These are phyloP conservation scores for Microsporum ferrugineum DNA, from an alignment of 2,329 filamentous ascomycete genomes.

Conservation along the genomic window DNA sequence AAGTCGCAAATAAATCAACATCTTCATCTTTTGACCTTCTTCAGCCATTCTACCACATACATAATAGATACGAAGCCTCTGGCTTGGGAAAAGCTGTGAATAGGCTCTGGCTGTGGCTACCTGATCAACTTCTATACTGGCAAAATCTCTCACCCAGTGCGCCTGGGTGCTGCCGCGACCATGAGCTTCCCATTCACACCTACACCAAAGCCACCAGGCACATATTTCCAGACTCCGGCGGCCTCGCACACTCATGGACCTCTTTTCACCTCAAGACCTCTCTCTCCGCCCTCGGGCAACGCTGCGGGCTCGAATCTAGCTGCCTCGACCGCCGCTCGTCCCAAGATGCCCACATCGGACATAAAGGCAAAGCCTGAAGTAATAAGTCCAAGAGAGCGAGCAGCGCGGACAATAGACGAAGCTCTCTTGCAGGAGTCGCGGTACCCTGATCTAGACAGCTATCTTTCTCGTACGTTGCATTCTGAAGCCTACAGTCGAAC, in stretches of 20 bases:
- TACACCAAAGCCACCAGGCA: constrained; percentile 31
- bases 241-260: constrained; percentile 27
- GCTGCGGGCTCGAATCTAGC: constrained; percentile 3
- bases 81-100: background rate
- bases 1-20: background rate
- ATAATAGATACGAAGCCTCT: background rate
- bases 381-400: constrained; percentile 64
- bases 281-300: constrained; percentile 13
- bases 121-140: background rate
- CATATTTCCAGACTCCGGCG: constrained; percentile 33
- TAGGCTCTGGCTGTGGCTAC: background rate
- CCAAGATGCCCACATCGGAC: constrained; percentile 16
- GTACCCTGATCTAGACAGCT: constrained; percentile 81
- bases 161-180: constrained; percentile 12
- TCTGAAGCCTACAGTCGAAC: background rate
- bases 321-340: constrained; percentile 9
- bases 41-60: background rate
- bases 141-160: background rate
- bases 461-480: constrained; percentile 65
- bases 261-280: constrained; percentile 23
- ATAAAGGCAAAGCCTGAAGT: constrained; percentile 38
- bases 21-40: background rate
- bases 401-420: constrained; percentile 70
- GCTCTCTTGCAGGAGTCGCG: constrained; percentile 63
- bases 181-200: constrained; percentile 37